Conservation (phyloP, 495 filamentous ascomycete species). For the Annulohypoxylon moriforme region DNA sequence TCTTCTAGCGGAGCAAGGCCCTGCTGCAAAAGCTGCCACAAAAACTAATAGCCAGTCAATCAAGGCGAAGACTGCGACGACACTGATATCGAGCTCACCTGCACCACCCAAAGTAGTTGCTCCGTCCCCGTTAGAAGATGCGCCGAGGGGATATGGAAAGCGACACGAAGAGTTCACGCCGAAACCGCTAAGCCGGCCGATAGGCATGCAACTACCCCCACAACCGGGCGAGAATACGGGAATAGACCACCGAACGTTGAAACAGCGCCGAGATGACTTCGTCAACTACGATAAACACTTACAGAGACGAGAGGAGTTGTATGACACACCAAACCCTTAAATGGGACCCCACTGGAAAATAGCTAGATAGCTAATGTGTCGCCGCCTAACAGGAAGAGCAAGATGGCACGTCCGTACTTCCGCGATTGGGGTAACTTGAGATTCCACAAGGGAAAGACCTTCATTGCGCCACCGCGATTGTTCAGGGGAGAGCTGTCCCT, state of each 20-base stretch:
- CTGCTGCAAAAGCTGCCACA: slow-evolving; percentile 38
- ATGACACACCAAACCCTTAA: slow-evolving; percentile 41
- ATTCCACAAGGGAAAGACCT: slow-evolving; percentile 87
- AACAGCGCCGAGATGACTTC: slow-evolving; percentile 81
- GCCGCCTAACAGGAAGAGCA: slow-evolving; percentile 55
- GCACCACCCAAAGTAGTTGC: slow-evolving; percentile 24
- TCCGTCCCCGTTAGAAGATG: slow-evolving; percentile 57
- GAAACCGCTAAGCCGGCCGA: slow-evolving; percentile 77
- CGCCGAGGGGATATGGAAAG: slow-evolving; percentile 67
- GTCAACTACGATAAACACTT: slow-evolving; percentile 87
- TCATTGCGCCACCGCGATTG: slow-evolving; percentile 77
- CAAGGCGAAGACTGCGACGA: slow-evolving; percentile 11
- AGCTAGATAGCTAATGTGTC: slow-evolving; percentile 19
- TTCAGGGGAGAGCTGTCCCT: slow-evolving; percentile 81
- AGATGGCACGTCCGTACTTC: slow-evolving; percentile 87
- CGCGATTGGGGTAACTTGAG: slow-evolving; percentile 88
- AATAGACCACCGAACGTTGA: slow-evolving; percentile 71
- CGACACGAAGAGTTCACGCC: slow-evolving; percentile 70
- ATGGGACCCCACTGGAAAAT: neutral
- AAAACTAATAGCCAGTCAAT: slow-evolving; percentile 16
- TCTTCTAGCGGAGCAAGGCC: slow-evolving; percentile 48
- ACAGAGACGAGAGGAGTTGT: slow-evolving; percentile 76
- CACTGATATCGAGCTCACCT: slow-evolving; percentile 18
- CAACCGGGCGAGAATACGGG: slow-evolving; percentile 82
- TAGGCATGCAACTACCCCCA: slow-evolving; percentile 81